Evolutionary conservation across 2,329 filamentous ascomycete genomes (phyloP), one percentile per base, ranked within the genome.

Genomic region (Fusarium dlaminii): DNA sequence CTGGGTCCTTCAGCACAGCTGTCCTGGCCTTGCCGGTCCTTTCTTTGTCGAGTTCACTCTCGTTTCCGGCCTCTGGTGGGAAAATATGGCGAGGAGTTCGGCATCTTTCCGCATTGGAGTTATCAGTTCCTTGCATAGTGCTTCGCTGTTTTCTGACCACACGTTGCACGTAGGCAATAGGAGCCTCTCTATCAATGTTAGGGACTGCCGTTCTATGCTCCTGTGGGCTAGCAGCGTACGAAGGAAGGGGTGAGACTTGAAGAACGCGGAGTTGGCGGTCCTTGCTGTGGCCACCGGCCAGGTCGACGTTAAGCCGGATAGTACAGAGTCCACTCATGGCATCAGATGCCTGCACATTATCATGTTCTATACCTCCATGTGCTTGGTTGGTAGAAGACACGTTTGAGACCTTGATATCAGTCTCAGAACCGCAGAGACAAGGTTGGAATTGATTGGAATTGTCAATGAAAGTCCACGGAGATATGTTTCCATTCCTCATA

Each of bases 1-100:
- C 73, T n/a, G 68, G 66, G n/a, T 75, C 73, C 18, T 66, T 54
- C 8, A 74, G 30, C 9, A 77, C 66, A n/a, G 73, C 73, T 17
- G 71, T 49, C 37, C 68, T 67, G 27, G 73, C 71, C 34, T 43
- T 68, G 20, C 49, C 46, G 17, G 66, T 29, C 10, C 14, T 52
- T n/a, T 55, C 32, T 13, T 27, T 14, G 18, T 56, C 22, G 22
- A 20, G 18, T 27, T 14, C 54, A 12, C 17, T 20, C 24, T n/a
- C 56, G 36, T 46, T 40, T n/a, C n/a, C 45, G 20, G 20, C 11
- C 27, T 32, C 39, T 14, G 29, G 18, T 12, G 29, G 15, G 22
- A 34, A 56, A 39, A 13, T 32, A 32, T n/a, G 37, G 20, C 27
- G 34, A 48, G 45, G 40, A 52, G 46, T 62, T 70, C 52, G 64